Percentiles rank a stretch among this genome's conserved stretches.
These are phyloP conservation scores for Arthrobotrys conoides DNA, from an alignment of 2,329 filamentous ascomycete species.

Conservation along the genomic window DNA sequence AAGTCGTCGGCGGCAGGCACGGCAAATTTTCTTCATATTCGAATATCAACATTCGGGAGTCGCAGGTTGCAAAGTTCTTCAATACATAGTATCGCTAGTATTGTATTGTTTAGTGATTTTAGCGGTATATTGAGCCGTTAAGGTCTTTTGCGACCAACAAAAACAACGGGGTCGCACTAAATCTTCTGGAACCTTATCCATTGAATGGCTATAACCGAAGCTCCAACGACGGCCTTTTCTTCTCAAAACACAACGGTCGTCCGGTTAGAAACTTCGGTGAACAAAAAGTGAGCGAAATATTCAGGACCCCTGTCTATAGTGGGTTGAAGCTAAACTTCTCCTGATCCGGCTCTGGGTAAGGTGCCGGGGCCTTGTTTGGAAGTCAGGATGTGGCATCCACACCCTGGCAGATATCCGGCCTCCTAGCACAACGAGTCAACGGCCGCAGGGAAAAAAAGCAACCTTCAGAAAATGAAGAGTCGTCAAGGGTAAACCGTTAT, in stretches of 20 bases:
- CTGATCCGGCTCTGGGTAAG: slow-evolving; percentile 50
- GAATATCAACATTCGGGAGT: neutral
- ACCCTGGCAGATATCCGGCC: slow-evolving; percentile 25
- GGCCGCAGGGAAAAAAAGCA: slow-evolving; percentile 35
- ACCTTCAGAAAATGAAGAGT: slow-evolving; percentile 19
- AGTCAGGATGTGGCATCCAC: slow-evolving; percentile 36
- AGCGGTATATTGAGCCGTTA: neutral
- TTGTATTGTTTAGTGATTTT: neutral
- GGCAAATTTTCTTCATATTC: neutral
- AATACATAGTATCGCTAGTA: too few relatives aligned
- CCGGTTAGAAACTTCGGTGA: slow-evolving; percentile 20
- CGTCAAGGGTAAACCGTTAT: slow-evolving; percentile 50
- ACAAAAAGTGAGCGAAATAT: slow-evolving; percentile 57
- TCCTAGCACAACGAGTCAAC: slow-evolving; percentile 27
- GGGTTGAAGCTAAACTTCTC: slow-evolving; percentile 56
- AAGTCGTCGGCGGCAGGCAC: slow-evolving; percentile 16
- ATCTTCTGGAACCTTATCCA: neutral
- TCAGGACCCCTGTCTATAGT: slow-evolving; percentile 42
- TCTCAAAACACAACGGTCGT: slow-evolving; percentile 5
- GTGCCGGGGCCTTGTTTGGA: slow-evolving; percentile 51
- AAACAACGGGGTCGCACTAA: neutral
- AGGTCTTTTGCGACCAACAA: neutral
- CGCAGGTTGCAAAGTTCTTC: too few relatives aligned
- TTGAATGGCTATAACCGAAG: slow-evolving; percentile 6
- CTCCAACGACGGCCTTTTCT: neutral